Conservation (phyloP, 345 rosid genomes). For the Salix purpurea region DNA sequence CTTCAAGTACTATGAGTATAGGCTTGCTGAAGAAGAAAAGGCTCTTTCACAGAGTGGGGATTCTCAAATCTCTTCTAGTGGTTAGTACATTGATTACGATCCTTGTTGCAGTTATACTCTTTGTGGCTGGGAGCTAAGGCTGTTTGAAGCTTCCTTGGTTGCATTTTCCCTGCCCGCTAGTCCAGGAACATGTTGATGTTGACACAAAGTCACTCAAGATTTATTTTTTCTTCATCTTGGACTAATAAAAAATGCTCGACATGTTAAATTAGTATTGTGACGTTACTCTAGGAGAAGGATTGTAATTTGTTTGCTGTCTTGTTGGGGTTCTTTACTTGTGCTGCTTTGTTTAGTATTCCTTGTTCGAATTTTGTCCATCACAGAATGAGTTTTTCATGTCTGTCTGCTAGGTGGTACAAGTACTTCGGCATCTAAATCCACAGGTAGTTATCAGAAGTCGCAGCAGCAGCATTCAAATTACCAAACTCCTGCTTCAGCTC, state of each 20-base stretch:
- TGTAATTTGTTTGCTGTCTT: neutral
- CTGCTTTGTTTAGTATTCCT: neutral
- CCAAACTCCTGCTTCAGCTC: constrained; percentile 87
- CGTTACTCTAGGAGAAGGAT: neutral
- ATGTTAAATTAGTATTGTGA: neutral
- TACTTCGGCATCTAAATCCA: constrained; percentile 40
- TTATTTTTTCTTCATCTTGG: neutral
- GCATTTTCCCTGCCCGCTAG: neutral
- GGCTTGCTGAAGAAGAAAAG: constrained; percentile 78
- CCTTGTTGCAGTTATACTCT: neutral
- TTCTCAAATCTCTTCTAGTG: constrained; percentile 39
- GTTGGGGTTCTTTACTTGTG: neutral
- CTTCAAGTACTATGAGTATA: constrained; percentile 74
- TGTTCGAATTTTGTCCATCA: neutral
- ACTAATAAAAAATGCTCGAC: neutral
- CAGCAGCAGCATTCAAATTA: constrained; percentile 56
- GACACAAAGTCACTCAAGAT: neutral
- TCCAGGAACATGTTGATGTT: neutral
- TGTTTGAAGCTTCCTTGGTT: neutral
- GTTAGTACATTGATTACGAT: constrained; percentile 31
- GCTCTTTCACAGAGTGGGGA: constrained; percentile 48
- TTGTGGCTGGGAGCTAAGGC: neutral
- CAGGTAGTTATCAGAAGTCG: constrained; percentile 41
- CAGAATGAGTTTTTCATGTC: constrained; percentile 9
- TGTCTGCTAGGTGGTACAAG: constrained; percentile 41